Evolutionary conservation across 2,329 filamentous ascomycete genomes (phyloP), one percentile per base, ranked within the genome.

Genomic region (Fusarium decemcellulare): DNA sequence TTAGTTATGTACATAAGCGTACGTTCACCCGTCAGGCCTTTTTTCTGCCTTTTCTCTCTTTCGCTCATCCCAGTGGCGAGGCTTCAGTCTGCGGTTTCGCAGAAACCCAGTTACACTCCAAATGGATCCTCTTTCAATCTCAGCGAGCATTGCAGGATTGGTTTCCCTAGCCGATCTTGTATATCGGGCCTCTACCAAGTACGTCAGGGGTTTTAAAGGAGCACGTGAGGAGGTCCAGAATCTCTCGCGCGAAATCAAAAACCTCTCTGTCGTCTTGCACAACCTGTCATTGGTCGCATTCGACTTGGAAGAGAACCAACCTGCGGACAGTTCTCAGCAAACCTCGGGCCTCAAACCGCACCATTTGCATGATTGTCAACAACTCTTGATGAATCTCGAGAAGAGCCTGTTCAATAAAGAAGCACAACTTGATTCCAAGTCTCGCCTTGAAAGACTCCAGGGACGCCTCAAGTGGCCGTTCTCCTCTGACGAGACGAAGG

Each of bases 61-160:
- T 34, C 32, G 32, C 32, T 11, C 11, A 34, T 11, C 32, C 5
- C 32, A 34, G 32, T 34, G 11, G 32, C 6, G 32, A 34, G 32
- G 32, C 8, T 4, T 23, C 18, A 23, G 3, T 23, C 4, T 23
- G 18, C n/a, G 18, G 18, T 23, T 3, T 23, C 34, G 34, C 11
- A 37, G 34, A 37, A 37, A 10, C 34, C 5, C 34, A 37, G 11
- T 8, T 37, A 6, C 34, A 4, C 34, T 15, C 34, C 42, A 18
- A 44, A 14, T 32, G 7, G 42, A 58, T 29, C 63, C 53, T 36
- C 37, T 67, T 5, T 67, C 66, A 1, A 14, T 63, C 8, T 59
- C 65, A 3, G 63, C 61, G 1, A 67, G 67, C 18, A 63, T 70
- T 11, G 61, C 62, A 2, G 68, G 63, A 2, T 36, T 69, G 4